phyloP scores from a whole-genome alignment of 2,329 filamentous ascomycete species.

The Capronia coronata region DNA sequence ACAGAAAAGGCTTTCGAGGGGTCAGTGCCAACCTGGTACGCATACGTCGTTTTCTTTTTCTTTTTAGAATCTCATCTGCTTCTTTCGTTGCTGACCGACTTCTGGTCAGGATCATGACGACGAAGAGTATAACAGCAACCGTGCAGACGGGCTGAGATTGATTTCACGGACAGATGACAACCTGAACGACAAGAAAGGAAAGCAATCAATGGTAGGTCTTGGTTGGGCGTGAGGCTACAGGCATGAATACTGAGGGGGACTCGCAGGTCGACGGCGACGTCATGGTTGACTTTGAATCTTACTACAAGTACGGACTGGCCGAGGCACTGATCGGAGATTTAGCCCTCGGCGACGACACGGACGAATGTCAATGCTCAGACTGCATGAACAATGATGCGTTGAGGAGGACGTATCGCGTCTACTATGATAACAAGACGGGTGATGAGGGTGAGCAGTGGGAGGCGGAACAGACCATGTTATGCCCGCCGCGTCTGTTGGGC shows the following conservation, averaged over 20 bases:
- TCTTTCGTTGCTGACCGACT: too few relatives aligned
- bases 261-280: not conserved
- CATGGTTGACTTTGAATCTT: slow-evolving; percentile 5
- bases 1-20: too few relatives aligned
- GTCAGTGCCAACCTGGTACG: too few relatives aligned
- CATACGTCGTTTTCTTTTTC: too few relatives aligned
- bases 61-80: too few relatives aligned
- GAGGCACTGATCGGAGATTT: not conserved
- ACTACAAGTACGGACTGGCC: not conserved
- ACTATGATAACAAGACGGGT: not conserved
- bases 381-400: not conserved
- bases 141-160: too few relatives aligned
- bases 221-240: too few relatives aligned
- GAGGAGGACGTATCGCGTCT: not conserved
- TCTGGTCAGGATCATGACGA: too few relatives aligned
- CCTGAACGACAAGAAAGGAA: too few relatives aligned
- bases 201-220: not conserved
- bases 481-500: slow-evolving; percentile 8
- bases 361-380: not conserved
- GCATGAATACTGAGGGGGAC: not conserved
- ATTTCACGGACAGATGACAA: too few relatives aligned
- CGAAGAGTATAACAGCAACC: too few relatives aligned
- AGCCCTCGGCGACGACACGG: not conserved
- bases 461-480: slow-evolving; percentile 5
- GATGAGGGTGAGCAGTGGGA: not conserved